Base-by-base conservation (phyloP, 2,329 filamentous ascomycete genomes). In the Talaromyces verruculosus region DNA sequence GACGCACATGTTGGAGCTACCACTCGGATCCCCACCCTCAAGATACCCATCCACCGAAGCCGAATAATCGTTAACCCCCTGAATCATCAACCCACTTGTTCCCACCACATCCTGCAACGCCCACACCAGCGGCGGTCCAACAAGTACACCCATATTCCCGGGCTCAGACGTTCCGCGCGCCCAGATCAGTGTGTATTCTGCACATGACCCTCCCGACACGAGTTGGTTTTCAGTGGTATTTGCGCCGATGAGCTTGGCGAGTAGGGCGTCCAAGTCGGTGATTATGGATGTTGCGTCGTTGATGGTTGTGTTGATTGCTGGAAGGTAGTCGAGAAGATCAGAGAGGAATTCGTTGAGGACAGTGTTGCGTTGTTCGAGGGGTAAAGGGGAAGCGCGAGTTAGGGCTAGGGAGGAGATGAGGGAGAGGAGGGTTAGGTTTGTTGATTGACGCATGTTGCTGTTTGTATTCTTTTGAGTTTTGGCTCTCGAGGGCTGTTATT, bases 121-220 rank as follows among this genome's bases (percentile, higher is more conserved):
- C 49, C 67, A 66, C 15, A 71, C 68, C 30, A 71, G 43, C 8
- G 69, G 69, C n/a, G 69, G 69, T 25, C 69, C 69, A 13, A 68
- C 67, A 11, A 68, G 49, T 1, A 67, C 57, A 17, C 68, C 68
- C 39, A 69, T 67, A 60, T 71, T 71, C 5, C 69, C 69, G 1
- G 69, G 69, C 47, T 71, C 69, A n/a, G 67, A 41, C 2, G 69
- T 71, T 10, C 69, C 69, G 28, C 69, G 68, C 19, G 69, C 69
- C 47, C 67, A 71, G 25, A 71, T 65, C 30, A 71, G 65, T 1
- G 69, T 71, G 13, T 64, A 70, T 35, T 69, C 67, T 6, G 35
- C 68, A 41, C 69, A 71, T 5, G 65, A 55, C 2, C 57, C 5
- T 6, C 58, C 59, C 11, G 33, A 43, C 5, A 25, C 60, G 0